phyloP scores from a whole-genome alignment of 257 asterid genomes.

The Ligustrum vulgare region DNA sequence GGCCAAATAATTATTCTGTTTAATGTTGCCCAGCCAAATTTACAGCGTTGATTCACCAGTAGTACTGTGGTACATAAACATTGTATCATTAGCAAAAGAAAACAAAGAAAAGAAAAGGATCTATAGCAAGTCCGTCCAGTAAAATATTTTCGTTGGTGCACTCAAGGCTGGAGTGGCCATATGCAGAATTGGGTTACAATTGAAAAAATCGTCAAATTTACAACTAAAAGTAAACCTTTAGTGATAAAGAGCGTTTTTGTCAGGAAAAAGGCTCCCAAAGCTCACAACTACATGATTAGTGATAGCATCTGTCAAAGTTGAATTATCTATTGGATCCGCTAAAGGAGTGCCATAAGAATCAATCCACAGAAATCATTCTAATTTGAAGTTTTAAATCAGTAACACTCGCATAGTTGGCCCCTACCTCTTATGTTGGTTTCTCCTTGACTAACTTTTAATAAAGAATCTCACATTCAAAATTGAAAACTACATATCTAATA shows the following conservation, averaged over 20 bases:
- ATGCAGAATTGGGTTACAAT: background rate
- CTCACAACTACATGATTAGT: background rate
- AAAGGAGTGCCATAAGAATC: slow-evolving; percentile 5
- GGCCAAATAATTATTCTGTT: background rate
- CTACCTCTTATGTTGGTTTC: background rate
- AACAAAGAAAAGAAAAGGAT: background rate
- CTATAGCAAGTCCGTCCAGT: background rate
- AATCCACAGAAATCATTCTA: slow-evolving; percentile 5
- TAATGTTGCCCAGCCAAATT: background rate
- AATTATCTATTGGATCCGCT: slow-evolving; percentile 2
- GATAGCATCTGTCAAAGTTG: background rate
- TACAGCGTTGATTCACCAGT: background rate
- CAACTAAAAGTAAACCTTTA: background rate
- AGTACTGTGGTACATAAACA: background rate
- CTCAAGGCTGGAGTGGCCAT: slow-evolving; percentile 1
- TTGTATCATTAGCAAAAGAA: slow-evolving; percentile 1
- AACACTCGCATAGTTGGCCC: background rate
- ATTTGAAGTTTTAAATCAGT: slow-evolving; percentile 4
- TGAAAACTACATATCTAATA: slow-evolving; percentile 6
- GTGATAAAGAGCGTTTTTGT: background rate
- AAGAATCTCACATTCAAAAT: background rate
- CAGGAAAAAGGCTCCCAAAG: background rate
- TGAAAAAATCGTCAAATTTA: background rate
- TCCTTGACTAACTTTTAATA: background rate
- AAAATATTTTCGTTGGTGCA: background rate